Evolutionary conservation across 2,329 filamentous ascomycete species (phyloP), one percentile per base, ranked within the genome.

Genomic region (Seiridium cupressi): DNA sequence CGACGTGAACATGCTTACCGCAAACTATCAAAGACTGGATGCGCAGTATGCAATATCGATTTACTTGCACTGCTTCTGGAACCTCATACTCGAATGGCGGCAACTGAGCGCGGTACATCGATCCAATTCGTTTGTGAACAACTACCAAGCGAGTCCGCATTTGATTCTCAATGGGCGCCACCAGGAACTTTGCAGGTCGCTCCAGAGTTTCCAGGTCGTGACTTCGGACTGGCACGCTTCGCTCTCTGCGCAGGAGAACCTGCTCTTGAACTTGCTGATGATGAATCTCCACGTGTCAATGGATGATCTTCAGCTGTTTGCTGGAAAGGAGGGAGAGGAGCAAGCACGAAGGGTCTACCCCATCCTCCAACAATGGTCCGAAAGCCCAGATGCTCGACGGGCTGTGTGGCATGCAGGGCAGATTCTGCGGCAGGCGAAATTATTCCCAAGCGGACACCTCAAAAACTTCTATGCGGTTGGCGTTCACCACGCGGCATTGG

Each of bases 371-470:
- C 78, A 84, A 34, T 90, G 87, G 87, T 79, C 79, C 0, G 77
- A 79, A 40, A 86, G 78, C 44, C 67, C 75, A 1, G 80, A 84
- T 31, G 82, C 86, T 6, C 79, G 87, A 35, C 82, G 84, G 62
- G 84, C 87, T 8, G 69, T 90, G 1, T 91, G 85, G 83, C 86
- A 89, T 64, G 89, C 89, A 1, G 88, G 86, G 0, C 89, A 90
- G 70, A 80, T 89, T 1, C 70, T 91, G 4, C 81, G 86, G 6
- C 81, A 84, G 46, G 88, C 86, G 2, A 83, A 81, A 66, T 62
- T 74, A 53, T 82, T 88, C 53, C 80, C 84, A 0, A 70, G 75
- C 1, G 79, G 81, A 0, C 77, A 82, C 9, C 72, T 91, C 3
- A 83, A 85, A 48, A 86, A 89, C 63, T 91, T 91, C 69, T 84